Conservation (phyloP, 192 early-diverging fungal genomes). For the Glomus cerebriforme region DNA sequence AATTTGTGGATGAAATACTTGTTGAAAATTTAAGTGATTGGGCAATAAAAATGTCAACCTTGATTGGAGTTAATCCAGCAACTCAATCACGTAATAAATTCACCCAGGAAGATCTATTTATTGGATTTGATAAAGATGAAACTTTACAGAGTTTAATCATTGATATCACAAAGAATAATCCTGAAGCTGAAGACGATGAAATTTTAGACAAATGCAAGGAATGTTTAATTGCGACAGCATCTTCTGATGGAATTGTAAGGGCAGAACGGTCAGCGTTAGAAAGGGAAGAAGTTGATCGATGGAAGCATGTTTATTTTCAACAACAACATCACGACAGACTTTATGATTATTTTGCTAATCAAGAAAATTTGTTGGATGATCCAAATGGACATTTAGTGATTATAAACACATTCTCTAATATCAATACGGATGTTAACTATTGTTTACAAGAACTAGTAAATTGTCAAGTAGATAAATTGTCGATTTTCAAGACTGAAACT, state of each 20-base stretch:
- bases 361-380: not conserved
- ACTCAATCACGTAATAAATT: no score
- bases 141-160: no score
- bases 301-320: constrained; percentile 28
- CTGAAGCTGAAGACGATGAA: no score
- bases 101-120: no score
- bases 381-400: constrained; percentile 1
- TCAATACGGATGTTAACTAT: constrained; percentile 13
- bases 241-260: constrained; percentile 31
- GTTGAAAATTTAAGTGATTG: no score
- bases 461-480: constrained; percentile 16
- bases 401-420: constrained; percentile 23
- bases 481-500: constrained; percentile 23
- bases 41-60: no score
- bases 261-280: not conserved
- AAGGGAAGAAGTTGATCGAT: not conserved
- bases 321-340: not conserved
- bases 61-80: no score
- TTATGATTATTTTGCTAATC: not conserved
- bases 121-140: no score
- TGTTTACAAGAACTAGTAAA: not conserved
- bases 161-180: no score
- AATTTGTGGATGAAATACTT: no score
- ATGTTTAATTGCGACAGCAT: constrained; percentile 16
- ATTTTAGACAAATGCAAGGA: constrained; percentile 30